These are phyloP conservation scores for Cicer yamashitae DNA, from an alignment of 306 rosid genomes.

Conservation along the genomic window DNA sequence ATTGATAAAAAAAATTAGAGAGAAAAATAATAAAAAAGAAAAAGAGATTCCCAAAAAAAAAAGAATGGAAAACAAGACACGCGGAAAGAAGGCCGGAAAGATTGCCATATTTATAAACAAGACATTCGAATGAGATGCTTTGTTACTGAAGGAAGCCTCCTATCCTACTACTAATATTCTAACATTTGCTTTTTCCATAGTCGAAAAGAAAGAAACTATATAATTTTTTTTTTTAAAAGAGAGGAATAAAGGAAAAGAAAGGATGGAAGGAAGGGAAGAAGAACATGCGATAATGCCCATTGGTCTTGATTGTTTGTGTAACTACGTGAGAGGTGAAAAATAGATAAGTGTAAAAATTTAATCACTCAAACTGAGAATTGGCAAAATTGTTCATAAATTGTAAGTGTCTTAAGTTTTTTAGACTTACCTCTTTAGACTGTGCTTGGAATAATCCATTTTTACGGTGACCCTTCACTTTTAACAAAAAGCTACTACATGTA, in stretches of 20 bases:
- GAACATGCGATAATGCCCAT: neutral
- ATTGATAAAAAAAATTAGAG: no score
- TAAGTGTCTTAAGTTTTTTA: no score
- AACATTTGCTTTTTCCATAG: slow-evolving; percentile 1
- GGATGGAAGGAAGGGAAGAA: neutral
- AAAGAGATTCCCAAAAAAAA: slow-evolving; percentile 31
- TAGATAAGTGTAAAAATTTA: no score
- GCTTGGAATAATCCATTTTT: no score
- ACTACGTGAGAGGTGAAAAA: no score
- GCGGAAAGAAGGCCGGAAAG: slow-evolving; percentile 38
- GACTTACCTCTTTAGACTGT: no score
- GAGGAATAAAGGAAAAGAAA: slow-evolving; percentile 20
- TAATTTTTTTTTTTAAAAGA: neutral
- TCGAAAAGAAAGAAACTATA: neutral
- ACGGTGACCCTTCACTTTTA: no score
- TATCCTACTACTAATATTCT: neutral
- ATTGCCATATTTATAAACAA: slow-evolving; percentile 8
- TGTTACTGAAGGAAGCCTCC: neutral
- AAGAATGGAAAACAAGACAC: slow-evolving; percentile 35
- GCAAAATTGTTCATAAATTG: no score
- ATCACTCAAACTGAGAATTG: no score
- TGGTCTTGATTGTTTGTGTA: no score
- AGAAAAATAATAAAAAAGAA: neutral
- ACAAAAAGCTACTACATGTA: no score
- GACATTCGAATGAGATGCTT: slow-evolving; percentile 45